Percentiles rank a stretch among this genome's conserved stretches.
phyloP scores from a whole-genome alignment of 257 asterid genomes.

The Echium plantagineum region DNA sequence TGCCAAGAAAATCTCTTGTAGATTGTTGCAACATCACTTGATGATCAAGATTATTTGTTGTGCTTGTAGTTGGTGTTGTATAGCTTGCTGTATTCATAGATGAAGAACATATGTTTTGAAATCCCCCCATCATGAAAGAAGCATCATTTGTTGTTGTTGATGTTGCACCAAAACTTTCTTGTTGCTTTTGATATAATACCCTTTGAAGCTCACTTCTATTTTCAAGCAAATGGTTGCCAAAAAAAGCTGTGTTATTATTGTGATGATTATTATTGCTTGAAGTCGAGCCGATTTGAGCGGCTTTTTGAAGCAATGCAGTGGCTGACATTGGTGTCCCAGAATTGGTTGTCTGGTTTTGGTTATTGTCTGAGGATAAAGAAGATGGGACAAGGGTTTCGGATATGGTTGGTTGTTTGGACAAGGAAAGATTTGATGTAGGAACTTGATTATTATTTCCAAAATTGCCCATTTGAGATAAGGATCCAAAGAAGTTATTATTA shows the following conservation, averaged over 20 bases:
- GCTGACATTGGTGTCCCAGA: slow-evolving; percentile 61
- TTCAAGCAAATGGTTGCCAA: slow-evolving; percentile 22
- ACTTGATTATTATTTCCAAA: not conserved
- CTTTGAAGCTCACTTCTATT: slow-evolving; percentile 39
- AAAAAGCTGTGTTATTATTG: slow-evolving; percentile 21
- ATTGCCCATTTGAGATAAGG: not conserved
- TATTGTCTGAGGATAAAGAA: slow-evolving; percentile 19
- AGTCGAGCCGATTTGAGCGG: slow-evolving; percentile 83
- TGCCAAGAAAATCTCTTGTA: slow-evolving; percentile 80
- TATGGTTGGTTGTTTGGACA: slow-evolving; percentile 21
- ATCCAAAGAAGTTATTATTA: not conserved
- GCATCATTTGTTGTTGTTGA: slow-evolving; percentile 9
- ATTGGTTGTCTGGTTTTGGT: slow-evolving; percentile 11
- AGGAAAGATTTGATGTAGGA: slow-evolving; percentile 29
- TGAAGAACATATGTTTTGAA: slow-evolving; percentile 20
- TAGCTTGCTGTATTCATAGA: slow-evolving; percentile 6
- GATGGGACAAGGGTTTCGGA: slow-evolving; percentile 36
- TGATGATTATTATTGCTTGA: slow-evolving; percentile 25
- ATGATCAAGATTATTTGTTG: slow-evolving; percentile 12
- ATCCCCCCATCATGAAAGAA: slow-evolving; percentile 17
- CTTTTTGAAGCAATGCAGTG: slow-evolving; percentile 77
- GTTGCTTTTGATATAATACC: slow-evolving; percentile 22
- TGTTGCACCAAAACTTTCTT: slow-evolving; percentile 12
- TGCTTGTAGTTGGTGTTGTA: not conserved
- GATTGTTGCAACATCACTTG: slow-evolving; percentile 16